Percentiles rank a stretch among this genome's conserved stretches.
Evolutionary conservation across 805 yeast genomes (phyloP).

Genomic region (Pichia phayaonensis): DNA sequence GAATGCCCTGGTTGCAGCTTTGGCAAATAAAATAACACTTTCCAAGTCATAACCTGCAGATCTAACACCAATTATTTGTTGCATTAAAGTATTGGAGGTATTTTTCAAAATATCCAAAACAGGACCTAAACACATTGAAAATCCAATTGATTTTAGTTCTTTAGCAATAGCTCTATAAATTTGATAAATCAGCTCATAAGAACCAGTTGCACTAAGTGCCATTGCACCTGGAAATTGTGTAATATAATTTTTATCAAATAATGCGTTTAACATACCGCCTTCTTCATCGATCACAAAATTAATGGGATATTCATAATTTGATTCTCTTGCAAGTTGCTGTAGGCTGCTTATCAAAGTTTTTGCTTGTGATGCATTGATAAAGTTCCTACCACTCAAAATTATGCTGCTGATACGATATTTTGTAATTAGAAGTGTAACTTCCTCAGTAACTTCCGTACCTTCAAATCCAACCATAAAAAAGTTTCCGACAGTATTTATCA

Average conservation of each 20-base stretch:
- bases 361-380: conserved; percentile 42
- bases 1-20: conserved; percentile 45
- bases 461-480: conserved; percentile 55
- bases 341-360: conserved; percentile 41
- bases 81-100: conserved; percentile 31
- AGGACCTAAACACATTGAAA: conserved; percentile 51
- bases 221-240: conserved; percentile 60
- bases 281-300: conserved; percentile 56
- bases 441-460: conserved; percentile 46
- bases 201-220: conserved; percentile 53
- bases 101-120: conserved; percentile 54
- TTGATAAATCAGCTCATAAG: conserved; percentile 40
- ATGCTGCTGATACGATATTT: conserved; percentile 45
- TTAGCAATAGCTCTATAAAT: conserved; percentile 46
- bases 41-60: conserved; percentile 56
- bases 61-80: conserved; percentile 50
- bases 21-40: conserved; percentile 47
- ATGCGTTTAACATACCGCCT: conserved; percentile 54
- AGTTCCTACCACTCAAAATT: conserved; percentile 46
- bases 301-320: conserved; percentile 47
- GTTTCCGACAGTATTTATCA: conserved; percentile 33
- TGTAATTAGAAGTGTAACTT: conserved; percentile 43
- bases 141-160: conserved; percentile 48
- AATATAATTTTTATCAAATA: conserved; percentile 43
- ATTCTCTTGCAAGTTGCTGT: conserved; percentile 43